Evolutionary conservation across 2,329 filamentous ascomycete genomes (phyloP).

Genomic region (Ceratocystis variospora): DNA sequence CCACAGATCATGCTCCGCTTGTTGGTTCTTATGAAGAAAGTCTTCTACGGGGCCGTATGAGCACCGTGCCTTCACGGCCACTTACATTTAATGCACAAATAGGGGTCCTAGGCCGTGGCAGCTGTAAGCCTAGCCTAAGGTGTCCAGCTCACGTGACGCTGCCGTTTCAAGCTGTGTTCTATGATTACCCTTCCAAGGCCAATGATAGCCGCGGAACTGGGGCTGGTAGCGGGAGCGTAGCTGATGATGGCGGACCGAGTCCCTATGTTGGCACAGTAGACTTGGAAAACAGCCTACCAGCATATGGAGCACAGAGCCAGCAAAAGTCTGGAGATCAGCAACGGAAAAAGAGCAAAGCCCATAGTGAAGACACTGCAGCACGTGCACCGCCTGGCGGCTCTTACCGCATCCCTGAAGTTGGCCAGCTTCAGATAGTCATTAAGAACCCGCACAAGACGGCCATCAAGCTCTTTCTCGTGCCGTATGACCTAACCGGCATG

Average conservation of each 20-base stretch:
- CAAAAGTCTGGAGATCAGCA: conserved; percentile 31
- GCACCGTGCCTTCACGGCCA: conserved; percentile 82
- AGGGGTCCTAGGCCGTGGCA: conserved; percentile 76
- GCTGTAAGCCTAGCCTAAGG: conserved; percentile 70
- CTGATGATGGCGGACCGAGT: conserved; percentile 66
- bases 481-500: conserved; percentile 88
- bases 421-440: conserved; percentile 90
- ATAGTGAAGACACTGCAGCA: not conserved
- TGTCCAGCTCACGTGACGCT: conserved; percentile 85
- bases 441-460: conserved; percentile 98
- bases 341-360: not conserved
- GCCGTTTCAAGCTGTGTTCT: conserved; percentile 89
- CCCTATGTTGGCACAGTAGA: conserved; percentile 93
- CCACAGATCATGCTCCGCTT: conserved; percentile 70
- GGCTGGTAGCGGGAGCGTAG: not conserved
- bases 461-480: conserved; percentile 87
- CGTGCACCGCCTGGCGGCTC: conserved; percentile 66
- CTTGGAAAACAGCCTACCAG: conserved; percentile 61
- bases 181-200: conserved; percentile 52
- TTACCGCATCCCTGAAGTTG: conserved; percentile 86
- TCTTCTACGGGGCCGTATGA: conserved; percentile 90
- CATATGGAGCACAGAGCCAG: not conserved
- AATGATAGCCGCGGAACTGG: conserved; percentile 30
- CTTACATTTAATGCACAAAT: conserved; percentile 91
- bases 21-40: conserved; percentile 97